Percentiles rank a stretch among this genome's conserved stretches.
phyloP scores from a whole-genome alignment of 2,329 filamentous ascomycete species.

The Sphaerulina vaccinii region DNA sequence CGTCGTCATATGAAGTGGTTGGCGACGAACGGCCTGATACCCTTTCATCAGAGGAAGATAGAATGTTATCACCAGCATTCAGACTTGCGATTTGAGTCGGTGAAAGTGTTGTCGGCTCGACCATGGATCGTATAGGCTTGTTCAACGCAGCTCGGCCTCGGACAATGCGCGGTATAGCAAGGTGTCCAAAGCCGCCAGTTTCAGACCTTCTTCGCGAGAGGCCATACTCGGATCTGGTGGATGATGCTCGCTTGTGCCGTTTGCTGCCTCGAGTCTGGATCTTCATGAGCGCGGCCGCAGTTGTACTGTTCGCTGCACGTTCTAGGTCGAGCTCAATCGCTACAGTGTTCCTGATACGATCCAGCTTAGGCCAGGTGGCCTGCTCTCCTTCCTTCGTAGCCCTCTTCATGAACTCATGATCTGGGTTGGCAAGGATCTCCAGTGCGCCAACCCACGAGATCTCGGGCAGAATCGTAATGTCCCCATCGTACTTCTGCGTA shows the following conservation, averaged over 20 bases:
- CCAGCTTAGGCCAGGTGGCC: conserved; percentile 89
- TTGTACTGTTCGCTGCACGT: conserved; percentile 14
- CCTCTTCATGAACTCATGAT: conserved; percentile 78
- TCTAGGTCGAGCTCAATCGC: conserved; percentile 86
- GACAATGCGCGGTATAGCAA: conserved; percentile 11
- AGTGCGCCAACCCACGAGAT: conserved; percentile 73
- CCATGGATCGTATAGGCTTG: conserved; percentile 23
- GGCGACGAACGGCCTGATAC: conserved; percentile 27
- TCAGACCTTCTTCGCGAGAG: conserved; percentile 9
- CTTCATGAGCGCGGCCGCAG: conserved; percentile 55
- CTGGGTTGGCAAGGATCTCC: conserved; percentile 78
- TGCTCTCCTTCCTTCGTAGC: conserved; percentile 75
- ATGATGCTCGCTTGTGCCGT: conserved; percentile 18
- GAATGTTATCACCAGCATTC: conserved; percentile 7
- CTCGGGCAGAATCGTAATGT: conserved; percentile 89
- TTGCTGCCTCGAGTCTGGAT: neutral
- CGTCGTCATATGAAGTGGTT: conserved; percentile 25
- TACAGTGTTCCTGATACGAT: conserved; percentile 79
- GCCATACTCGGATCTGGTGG: conserved; percentile 23
- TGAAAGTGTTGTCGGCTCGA: conserved; percentile 12
- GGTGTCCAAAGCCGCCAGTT: conserved; percentile 9
- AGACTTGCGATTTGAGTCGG: conserved; percentile 1
- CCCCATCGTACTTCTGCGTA: conserved; percentile 87
- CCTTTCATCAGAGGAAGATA: conserved; percentile 26
- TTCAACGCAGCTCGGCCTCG: conserved; percentile 16